Base-by-base conservation (phyloP, 176 grass and related monocot genomes). In the Oryza officinalis region DNA sequence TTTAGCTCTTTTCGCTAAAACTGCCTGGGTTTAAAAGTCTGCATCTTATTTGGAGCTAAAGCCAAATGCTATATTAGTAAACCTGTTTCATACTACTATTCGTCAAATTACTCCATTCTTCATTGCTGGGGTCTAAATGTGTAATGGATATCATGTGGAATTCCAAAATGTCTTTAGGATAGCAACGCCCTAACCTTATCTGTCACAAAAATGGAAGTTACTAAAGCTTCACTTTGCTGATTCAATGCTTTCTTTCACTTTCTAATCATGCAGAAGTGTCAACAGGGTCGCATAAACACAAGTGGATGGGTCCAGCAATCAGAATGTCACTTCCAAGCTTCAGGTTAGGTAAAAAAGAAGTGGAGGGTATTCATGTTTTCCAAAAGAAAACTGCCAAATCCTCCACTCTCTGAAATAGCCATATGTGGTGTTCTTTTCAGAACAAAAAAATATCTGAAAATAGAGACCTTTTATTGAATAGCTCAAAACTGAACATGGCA, bases 271-370 rank as follows among this genome's bases (percentile, higher is more conserved):
- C 68, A 69, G 63, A 76, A 54, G 12, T 80, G 80, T 30, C 80
- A 81, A 61, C 81, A 87, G 84, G 85, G 76, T 82, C 77, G 68
- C 74, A 80, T 82, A 93, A 75, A 33, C 69, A 86, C 52, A 92
- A 71, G 59, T 84, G 93, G 91, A 87, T 85, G 73, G 85, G 91
- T 70, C 93, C 93, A 52, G 64, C 82, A 72, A 96, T 99, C 87
- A 96, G 74, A 84, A 99, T 99, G 80, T 99, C 96, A 65, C 89
- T 99, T 79, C 96, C 96, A 35, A 99, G 93, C 70, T 99, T 99
- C 91, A 99, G 91, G 96, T 99, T 78, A 46, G 87, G 66, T 81
- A 59, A 83, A 82, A 75, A 52, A 31, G 63, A 43, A 81, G 25
- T 13, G 22, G 63, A 68, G 54, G n/a, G 26, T 22, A 38, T 68